A percentile compares a stretch with the other conserved stretches of the same genome.
phyloP scores from a whole-genome alignment of 2,329 filamentous ascomycete species.

The Fusarium heterosporum region DNA sequence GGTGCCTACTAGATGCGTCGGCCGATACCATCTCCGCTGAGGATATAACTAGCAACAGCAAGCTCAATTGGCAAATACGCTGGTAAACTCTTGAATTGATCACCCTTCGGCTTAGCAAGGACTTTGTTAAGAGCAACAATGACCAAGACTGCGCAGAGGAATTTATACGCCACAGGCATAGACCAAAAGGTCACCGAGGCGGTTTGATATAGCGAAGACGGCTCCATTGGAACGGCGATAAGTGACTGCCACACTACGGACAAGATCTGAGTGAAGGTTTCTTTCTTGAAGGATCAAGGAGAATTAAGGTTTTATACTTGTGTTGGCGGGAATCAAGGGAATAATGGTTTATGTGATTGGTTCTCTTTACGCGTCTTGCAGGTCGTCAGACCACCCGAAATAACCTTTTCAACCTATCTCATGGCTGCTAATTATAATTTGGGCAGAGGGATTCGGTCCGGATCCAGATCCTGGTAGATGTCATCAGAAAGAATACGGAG shows the following conservation, averaged over 20 bases:
- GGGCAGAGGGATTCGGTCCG: no score
- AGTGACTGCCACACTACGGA: neutral
- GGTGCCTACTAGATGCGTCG: slow-evolving; percentile 29
- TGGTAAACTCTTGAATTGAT: slow-evolving; percentile 1
- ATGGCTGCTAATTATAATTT: no score
- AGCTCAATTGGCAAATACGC: slow-evolving; percentile 28
- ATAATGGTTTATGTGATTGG: slow-evolving; percentile 10
- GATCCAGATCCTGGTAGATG: no score
- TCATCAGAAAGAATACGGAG: no score
- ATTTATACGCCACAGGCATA: neutral
- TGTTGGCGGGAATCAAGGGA: neutral
- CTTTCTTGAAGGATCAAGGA: neutral
- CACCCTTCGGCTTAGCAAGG: neutral
- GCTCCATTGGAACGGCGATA: neutral
- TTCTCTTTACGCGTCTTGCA: neutral
- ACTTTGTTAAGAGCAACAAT: neutral
- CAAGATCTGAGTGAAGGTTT: neutral
- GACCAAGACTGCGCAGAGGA: neutral
- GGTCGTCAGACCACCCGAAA: neutral
- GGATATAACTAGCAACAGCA: slow-evolving; percentile 21
- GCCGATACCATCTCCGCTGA: slow-evolving; percentile 20
- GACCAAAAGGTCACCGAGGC: neutral
- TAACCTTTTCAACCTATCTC: no score
- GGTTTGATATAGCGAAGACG: neutral
- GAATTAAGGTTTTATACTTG: neutral